A percentile compares a stretch with the other conserved stretches of the same genome.
phyloP scores from a whole-genome alignment of 495 filamentous ascomycete species.

The Lasiosphaeris hirsuta region DNA sequence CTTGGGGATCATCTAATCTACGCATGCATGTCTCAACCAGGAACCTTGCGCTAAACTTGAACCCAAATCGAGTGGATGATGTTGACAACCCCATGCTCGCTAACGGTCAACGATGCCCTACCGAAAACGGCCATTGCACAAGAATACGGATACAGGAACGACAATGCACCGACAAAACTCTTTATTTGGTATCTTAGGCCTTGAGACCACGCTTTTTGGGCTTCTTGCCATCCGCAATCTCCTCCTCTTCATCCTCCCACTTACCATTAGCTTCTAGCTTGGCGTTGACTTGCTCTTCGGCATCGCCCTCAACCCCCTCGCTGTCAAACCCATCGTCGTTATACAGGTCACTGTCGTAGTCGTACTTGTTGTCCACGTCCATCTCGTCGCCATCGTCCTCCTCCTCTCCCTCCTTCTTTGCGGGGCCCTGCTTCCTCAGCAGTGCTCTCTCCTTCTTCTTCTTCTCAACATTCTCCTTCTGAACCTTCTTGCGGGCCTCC shows the following conservation, averaged over 20 bases:
- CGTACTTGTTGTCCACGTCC: conserved; percentile 55
- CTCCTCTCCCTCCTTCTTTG: conserved; percentile 51
- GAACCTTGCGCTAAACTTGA: too few relatives aligned
- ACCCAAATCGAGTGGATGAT: too few relatives aligned
- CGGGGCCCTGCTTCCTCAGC: conserved; percentile 40
- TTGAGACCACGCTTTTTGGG: conserved; percentile 20
- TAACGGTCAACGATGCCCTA: too few relatives aligned
- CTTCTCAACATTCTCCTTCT: conserved; percentile 82
- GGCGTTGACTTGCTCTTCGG: conserved; percentile 55
- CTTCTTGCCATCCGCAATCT: conserved; percentile 17
- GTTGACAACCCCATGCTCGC: too few relatives aligned
- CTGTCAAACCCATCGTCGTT: conserved; percentile 54
- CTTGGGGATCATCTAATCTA: too few relatives aligned
- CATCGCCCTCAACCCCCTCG: conserved; percentile 54
- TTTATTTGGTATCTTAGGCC: conserved; percentile 4
- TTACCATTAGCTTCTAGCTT: conserved; percentile 51
- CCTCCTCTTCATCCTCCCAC: conserved; percentile 48
- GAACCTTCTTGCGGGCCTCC: conserved; percentile 71
- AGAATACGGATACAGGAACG: background rate
- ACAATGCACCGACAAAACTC: background rate
- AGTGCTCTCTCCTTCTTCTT: conserved; percentile 49
- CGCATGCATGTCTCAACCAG: too few relatives aligned
- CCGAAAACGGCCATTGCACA: too few relatives aligned
- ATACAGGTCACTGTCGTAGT: conserved; percentile 45
- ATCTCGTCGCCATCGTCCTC: conserved; percentile 60